phyloP scores from a whole-genome alignment of 108 stramenopile species.

The Cyclotella atomus region DNA sequence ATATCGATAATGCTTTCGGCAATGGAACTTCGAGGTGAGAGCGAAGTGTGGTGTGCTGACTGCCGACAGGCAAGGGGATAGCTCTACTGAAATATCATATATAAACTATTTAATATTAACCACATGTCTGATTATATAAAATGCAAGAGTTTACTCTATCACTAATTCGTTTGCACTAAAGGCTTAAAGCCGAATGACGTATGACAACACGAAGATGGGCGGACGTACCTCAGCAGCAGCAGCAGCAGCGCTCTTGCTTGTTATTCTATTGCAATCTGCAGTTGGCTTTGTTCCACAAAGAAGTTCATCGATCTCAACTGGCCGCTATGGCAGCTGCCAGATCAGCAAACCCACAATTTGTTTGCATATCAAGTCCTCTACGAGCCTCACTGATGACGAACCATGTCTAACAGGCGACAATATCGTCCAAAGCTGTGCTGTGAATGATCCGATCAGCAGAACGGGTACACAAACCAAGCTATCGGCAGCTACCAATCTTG shows the following conservation, averaged over 20 bases:
- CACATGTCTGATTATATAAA: too few relatives aligned
- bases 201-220: too few relatives aligned
- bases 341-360: neutral
- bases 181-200: too few relatives aligned
- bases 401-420: constrained; percentile 32
- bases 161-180: too few relatives aligned
- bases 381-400: constrained; percentile 23
- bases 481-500: constrained; percentile 49
- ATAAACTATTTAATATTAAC: too few relatives aligned
- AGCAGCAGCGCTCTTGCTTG: neutral
- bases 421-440: constrained; percentile 23
- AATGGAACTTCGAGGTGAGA: too few relatives aligned
- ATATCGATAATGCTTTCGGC: too few relatives aligned
- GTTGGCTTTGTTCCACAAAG: neutral
- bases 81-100: too few relatives aligned
- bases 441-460: neutral
- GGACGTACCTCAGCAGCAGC: too few relatives aligned
- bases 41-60: too few relatives aligned
- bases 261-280: neutral
- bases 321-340: neutral
- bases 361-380: neutral
- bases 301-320: neutral
- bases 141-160: too few relatives aligned
- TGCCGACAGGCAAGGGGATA: too few relatives aligned
- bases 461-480: constrained; percentile 46